Conservation (phyloP, 768 basidiomycete genomes). For the Tulasnella sp. region DNA sequence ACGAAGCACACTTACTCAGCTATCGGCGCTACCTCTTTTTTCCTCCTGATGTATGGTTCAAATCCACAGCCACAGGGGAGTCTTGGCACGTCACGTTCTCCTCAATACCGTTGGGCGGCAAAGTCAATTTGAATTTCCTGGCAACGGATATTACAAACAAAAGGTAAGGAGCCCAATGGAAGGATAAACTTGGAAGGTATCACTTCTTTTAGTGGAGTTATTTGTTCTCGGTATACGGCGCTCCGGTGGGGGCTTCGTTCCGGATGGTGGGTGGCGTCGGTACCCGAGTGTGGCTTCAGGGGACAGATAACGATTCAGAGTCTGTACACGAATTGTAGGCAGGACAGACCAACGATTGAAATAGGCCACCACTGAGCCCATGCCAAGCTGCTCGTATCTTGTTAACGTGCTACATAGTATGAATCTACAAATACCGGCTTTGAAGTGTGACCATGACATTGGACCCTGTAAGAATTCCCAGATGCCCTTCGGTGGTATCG, state of each 20-base stretch:
- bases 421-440: not conserved
- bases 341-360: not conserved
- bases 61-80: not conserved
- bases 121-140: not conserved
- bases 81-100: not conserved
- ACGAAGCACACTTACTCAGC: too few relatives aligned
- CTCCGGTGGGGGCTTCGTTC: not conserved
- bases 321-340: not conserved
- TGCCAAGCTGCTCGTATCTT: too few relatives aligned
- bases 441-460: not conserved
- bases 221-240: not conserved
- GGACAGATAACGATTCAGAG: not conserved
- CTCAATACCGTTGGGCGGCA: not conserved
- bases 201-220: not conserved
- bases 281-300: not conserved
- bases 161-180: not conserved
- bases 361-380: not conserved
- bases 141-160: not conserved
- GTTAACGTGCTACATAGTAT: not conserved
- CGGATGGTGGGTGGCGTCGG: not conserved
- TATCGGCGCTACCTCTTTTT: too few relatives aligned
- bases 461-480: not conserved
- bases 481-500: not conserved
- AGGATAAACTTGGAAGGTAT: not conserved
- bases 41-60: not conserved